phyloP scores from a whole-genome alignment of 169 alveolate genomes.

The Perkinsus olseni region DNA sequence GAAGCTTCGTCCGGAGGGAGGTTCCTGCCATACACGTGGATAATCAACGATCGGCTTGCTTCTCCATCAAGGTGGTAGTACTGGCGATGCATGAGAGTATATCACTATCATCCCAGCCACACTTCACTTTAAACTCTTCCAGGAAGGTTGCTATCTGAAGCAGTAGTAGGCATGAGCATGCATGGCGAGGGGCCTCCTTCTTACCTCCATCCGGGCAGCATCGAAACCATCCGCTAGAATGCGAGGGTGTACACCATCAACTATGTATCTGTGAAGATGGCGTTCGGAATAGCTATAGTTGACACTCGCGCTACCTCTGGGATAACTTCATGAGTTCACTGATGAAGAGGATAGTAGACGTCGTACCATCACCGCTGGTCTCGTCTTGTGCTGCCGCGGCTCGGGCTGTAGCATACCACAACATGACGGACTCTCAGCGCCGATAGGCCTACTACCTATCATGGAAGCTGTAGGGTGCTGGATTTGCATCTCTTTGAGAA shows the following conservation, averaged over 20 bases:
- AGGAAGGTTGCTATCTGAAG: slow-evolving; percentile 37
- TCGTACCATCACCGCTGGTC: slow-evolving; percentile 97
- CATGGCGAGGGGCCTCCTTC: slow-evolving; percentile 12
- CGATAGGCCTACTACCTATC: too few species aligned
- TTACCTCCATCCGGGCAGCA: slow-evolving; percentile 75
- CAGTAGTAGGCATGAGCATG: not conserved
- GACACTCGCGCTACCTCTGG: slow-evolving; percentile 37
- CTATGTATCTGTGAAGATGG: slow-evolving; percentile 66
- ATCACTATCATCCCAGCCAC: not conserved
- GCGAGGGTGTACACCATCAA: slow-evolving; percentile 95
- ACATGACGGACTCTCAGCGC: too few species aligned
- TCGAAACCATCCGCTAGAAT: slow-evolving; percentile 93
- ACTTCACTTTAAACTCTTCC: slow-evolving; percentile 58
- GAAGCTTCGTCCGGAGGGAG: slow-evolving; percentile 86
- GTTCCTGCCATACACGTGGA: slow-evolving; percentile 84
- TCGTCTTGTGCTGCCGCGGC: slow-evolving; percentile 98
- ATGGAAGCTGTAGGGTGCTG: slow-evolving; percentile 99
- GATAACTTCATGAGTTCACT: slow-evolving; percentile 68
- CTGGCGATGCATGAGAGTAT: not conserved
- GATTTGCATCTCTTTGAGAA: slow-evolving; percentile 95
- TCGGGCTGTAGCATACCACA: slow-evolving; percentile 58
- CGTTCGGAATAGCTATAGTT: not conserved
- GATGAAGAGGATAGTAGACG: slow-evolving; percentile 88
- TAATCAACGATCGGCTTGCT: slow-evolving; percentile 74
- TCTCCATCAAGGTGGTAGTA: too few species aligned